phyloP scores from a whole-genome alignment of 1,139 yeast species.

The Arxiozyma slooffiae region DNA sequence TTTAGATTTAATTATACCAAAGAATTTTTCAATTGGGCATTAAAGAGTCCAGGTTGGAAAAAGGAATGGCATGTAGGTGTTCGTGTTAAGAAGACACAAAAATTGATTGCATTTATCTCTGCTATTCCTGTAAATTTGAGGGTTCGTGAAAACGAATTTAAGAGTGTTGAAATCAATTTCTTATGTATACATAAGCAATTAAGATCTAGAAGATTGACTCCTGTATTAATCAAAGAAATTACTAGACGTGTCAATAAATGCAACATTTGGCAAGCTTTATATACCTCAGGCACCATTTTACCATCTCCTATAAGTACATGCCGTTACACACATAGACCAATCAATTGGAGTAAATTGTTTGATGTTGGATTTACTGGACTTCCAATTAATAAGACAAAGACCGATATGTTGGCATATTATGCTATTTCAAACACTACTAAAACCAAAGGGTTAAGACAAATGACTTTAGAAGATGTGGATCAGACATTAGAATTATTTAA shows the following conservation, averaged over 20 bases:
- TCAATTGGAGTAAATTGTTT: conserved; percentile 80
- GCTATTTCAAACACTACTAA: conserved; percentile 56
- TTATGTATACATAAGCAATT: conserved; percentile 89
- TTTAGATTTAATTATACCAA: conserved; percentile 85
- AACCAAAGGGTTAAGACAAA: conserved; percentile 53
- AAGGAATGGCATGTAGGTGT: conserved; percentile 92
- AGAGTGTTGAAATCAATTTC: conserved; percentile 84
- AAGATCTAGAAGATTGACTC: conserved; percentile 88
- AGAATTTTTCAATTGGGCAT: conserved; percentile 83
- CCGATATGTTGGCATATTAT: conserved; percentile 74
- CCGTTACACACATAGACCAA: conserved; percentile 87
- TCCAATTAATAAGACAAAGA: conserved; percentile 66
- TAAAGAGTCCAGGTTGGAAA: conserved; percentile 89
- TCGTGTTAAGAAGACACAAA: conserved; percentile 63
- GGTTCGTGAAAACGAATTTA: conserved; percentile 48
- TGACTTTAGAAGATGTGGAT: conserved; percentile 53
- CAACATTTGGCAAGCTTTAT: conserved; percentile 91
- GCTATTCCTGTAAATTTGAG: conserved; percentile 73
- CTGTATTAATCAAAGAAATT: conserved; percentile 85
- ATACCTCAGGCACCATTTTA: conserved; percentile 83
- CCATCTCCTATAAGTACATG: conserved; percentile 91
- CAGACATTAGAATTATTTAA: conserved; percentile 51
- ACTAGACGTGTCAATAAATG: conserved; percentile 82
- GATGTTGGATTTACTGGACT: conserved; percentile 83
- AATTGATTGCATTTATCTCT: conserved; percentile 82